Evolutionary conservation across 2,329 filamentous ascomycete genomes (phyloP).

Genomic region (Waltergamsia citrina): DNA sequence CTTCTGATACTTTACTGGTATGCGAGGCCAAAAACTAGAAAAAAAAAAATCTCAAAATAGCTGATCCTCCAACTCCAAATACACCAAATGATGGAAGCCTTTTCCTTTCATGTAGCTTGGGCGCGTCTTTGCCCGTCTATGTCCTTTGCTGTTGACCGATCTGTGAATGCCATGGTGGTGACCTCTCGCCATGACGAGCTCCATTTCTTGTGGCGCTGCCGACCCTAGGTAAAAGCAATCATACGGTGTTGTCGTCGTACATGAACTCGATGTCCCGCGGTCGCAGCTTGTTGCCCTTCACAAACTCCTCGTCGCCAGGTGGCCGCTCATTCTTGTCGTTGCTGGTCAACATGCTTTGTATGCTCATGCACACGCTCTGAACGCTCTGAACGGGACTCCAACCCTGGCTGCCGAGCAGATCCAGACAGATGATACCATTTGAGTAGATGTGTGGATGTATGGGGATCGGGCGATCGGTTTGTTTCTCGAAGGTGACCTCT

Average conservation of each 20-base stretch:
- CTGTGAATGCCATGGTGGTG: not conserved
- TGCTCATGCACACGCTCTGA: constrained; percentile 91
- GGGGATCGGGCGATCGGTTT: constrained; percentile 61
- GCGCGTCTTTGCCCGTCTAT: no score
- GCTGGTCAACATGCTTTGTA: constrained; percentile 96
- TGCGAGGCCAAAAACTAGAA: no score
- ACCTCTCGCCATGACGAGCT: not conserved
- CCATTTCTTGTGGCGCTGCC: not conserved
- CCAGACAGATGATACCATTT: constrained; percentile 97
- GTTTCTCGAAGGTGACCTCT: constrained; percentile 79
- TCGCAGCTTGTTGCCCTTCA: constrained; percentile 65
- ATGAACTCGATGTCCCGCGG: constrained; percentile 87
- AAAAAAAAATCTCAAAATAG: no score
- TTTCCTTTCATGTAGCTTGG: no score
- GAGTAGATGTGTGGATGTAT: constrained; percentile 98
- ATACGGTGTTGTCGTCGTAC: constrained; percentile 84
- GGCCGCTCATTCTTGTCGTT: constrained; percentile 89
- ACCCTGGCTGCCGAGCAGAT: constrained; percentile 76
- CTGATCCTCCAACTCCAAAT: no score
- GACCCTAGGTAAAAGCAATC: not conserved
- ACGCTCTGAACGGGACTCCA: constrained; percentile 98
- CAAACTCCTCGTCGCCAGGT: constrained; percentile 83
- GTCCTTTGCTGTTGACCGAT: no score
- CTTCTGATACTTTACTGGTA: no score
- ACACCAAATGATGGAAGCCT: no score